Conservation (phyloP, 305 asterid species). For the Fraxinus floribunda region DNA sequence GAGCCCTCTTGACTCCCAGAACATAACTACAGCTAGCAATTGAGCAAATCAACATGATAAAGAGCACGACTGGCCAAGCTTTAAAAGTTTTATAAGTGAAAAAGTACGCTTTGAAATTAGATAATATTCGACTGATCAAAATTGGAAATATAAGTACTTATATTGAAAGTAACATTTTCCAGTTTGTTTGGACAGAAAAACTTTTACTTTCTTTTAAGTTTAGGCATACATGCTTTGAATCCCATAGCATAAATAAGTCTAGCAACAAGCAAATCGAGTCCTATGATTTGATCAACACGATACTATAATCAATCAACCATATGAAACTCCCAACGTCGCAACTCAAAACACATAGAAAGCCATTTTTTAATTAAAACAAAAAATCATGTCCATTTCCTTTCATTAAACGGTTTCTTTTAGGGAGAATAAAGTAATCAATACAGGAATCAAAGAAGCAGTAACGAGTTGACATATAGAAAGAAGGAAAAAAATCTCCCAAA, state of each 20-base stretch:
- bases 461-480: constrained; percentile 14
- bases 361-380: constrained; percentile 14
- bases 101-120: not conserved
- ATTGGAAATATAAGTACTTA: not conserved
- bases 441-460: constrained; percentile 26
- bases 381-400: not conserved
- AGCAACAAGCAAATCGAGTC: not conserved
- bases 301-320: not conserved
- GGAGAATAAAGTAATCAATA: constrained; percentile 22
- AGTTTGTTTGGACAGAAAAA: not conserved
- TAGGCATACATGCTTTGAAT: not conserved
- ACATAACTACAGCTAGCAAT: constrained; percentile 15
- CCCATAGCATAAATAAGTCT: not conserved
- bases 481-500: constrained; percentile 22
- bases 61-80: not conserved
- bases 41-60: not conserved
- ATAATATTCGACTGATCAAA: not conserved
- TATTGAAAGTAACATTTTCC: not conserved
- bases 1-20: constrained; percentile 5
- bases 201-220: not conserved
- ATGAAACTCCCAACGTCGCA: not conserved
- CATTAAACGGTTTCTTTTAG: constrained; percentile 13
- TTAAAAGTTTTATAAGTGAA: not conserved
- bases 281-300: not conserved
- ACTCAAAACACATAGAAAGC: constrained; percentile 7